Evolutionary conservation across 345 rosid genomes (phyloP), one percentile per base, ranked within the genome.

Genomic region (Populus alba): DNA sequence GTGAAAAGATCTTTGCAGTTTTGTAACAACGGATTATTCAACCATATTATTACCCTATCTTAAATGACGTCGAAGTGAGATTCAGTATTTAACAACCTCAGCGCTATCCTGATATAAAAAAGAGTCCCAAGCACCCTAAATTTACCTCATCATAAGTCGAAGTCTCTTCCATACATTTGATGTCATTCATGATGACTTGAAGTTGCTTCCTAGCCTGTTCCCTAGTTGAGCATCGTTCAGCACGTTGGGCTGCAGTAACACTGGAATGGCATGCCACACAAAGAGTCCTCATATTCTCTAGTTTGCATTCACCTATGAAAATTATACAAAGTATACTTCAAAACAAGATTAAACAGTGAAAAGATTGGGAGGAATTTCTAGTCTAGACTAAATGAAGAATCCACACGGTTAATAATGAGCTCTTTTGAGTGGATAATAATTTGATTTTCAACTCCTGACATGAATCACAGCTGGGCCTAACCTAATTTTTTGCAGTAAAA

Each of bases 231-330:
- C 86, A 84, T 18, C 95, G 86, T 80, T 93, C 98, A 73, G 82
- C 87, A 15, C 91, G 82, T 80, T 91, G 99, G 63, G 80, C 92
- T 18, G 88, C 87, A 41, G 99, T 92, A 41, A 93, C 96, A 79
- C 90, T 90, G 53, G 80, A 84, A 82, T 95, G 99, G 79, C 99
- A 95, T 61, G 96, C 92, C 77, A 92, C 96, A 77, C 98, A 93
- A 17, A 93, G 94, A 68, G 97, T 95, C 89, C 97, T 87, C 98
- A 95, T 88, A 83, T 95, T 95, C 86, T 93, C 97, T 78, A 93
- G 87, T 83, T 84, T 86, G 86, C 99, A 93, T 81, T 95, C 99
- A 47, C 97, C 98, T 95, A 73, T 55, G 71, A 59, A 70, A 74
- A 68, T 74, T 80, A 45, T 81, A 61, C 18, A 39, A 37, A 20